Conservation (phyloP, 2,329 filamentous ascomycete species). For the Ambrosiella xylebori region DNA sequence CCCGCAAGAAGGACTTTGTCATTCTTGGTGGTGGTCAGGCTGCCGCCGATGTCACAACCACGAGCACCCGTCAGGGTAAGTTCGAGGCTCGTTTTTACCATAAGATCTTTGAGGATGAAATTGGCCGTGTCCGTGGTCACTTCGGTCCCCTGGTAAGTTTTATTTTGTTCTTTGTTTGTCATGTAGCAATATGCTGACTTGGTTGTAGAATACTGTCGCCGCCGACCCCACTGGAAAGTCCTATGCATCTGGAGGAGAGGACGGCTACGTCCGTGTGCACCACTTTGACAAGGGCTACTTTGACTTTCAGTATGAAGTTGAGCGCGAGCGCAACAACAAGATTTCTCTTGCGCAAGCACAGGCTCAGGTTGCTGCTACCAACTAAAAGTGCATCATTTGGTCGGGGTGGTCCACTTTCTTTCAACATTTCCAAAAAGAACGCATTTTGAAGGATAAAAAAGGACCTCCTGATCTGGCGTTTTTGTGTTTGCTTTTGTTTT, state of each 20-base stretch:
- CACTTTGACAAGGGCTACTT: conserved; percentile 98
- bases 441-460: too few relatives aligned
- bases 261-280: conserved; percentile 95
- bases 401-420: too few relatives aligned
- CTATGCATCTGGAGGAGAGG: conserved; percentile 91
- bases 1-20: conserved; percentile 90
- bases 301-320: conserved; percentile 97
- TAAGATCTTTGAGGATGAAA: conserved; percentile 98
- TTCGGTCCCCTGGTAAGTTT: conserved; percentile 64
- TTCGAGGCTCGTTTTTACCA: conserved; percentile 99
- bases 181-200: not conserved
- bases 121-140: conserved; percentile 89
- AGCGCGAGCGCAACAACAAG: conserved; percentile 53
- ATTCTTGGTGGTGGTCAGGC: conserved; percentile 96
- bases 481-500: too few relatives aligned
- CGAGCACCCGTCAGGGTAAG: conserved; percentile 85
- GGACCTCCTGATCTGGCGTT: too few relatives aligned
- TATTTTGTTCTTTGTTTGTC: not conserved
- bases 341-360: not conserved
- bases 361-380: not conserved
- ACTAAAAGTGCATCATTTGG: not conserved
- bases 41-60: conserved; percentile 96
- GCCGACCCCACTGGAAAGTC: conserved; percentile 80
- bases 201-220: conserved; percentile 64
- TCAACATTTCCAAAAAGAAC: too few relatives aligned